Evolutionary conservation across 805 yeast genomes (phyloP), one percentile per base, ranked within the genome.

Genomic region (Monosporozyma solicola): DNA sequence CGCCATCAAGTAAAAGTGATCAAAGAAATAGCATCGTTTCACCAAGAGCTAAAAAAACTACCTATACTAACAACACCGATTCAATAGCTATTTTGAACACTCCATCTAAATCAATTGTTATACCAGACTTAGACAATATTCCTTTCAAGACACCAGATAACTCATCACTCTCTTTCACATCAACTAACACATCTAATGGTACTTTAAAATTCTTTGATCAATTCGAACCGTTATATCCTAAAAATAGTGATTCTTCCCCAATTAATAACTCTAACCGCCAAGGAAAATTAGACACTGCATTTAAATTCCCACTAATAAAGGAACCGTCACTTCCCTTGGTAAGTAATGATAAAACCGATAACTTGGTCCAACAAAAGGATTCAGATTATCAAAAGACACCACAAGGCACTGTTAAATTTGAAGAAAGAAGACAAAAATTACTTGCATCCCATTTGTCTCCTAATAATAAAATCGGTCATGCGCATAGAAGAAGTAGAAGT

Each of bases 401-500:
- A 3, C 51, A 57, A 16, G 39, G 50, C 2, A 50, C 58, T 25
- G 35, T 35, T 10, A 54, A 56, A 5, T 57, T 64, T 37, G 63
- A 61, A 51, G 46, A 54, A 11, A 57, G 68, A 52, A 57, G 70
- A 50, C 55, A 55, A 22, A 53, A 39, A 33, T 52, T 64, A 31
- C n/a, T 54, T 11, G 43, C 37, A 39, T 16, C 49, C 33, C 43
- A 54, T 52, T 16, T 48, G 32, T 49, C 59, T 2, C 57, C 60
- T n/a, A 50, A 43, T 15, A 47, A 33, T 8, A 55, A 48, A 15
- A 46, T 51, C 8, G 48, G 55, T 2, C 69, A 67, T 49, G 53
- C 54, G n/a, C 71, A 67, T 55, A 64, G 58, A 52, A 59, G 71
- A 47, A 65, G 67, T 32, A 60, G 61, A 54, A 67, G 71, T 46